Percentiles rank a stretch among this genome's conserved stretches.
phyloP scores from a whole-genome alignment of 305 asterid species.

The Fraxinus greggii region DNA sequence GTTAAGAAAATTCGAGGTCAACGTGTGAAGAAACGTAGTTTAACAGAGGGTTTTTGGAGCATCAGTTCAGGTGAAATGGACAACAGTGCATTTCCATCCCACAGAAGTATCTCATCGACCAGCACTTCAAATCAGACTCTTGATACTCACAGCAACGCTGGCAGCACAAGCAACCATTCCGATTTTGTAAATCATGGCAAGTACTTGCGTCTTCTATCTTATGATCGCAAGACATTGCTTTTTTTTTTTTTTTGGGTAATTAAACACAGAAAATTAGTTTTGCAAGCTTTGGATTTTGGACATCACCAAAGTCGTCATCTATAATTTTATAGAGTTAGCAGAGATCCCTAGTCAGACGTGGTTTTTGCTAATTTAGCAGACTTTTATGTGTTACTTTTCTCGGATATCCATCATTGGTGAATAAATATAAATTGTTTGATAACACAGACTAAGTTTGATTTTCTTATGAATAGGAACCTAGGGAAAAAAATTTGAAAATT shows the following conservation, averaged over 20 bases:
- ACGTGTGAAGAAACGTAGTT: slow-evolving; percentile 49
- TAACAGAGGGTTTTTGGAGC: slow-evolving; percentile 75
- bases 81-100: slow-evolving; percentile 68
- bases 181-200: slow-evolving; percentile 69
- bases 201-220: slow-evolving; percentile 20
- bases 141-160: slow-evolving; percentile 51
- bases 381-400: neutral
- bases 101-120: slow-evolving; percentile 70
- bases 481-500: neutral
- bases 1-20: slow-evolving; percentile 62
- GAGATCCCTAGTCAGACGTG: neutral
- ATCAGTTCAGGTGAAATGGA: slow-evolving; percentile 73
- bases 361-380: neutral
- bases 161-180: slow-evolving; percentile 47
- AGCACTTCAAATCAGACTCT: slow-evolving; percentile 64
- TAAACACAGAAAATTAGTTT: neutral
- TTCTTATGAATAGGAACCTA: neutral
- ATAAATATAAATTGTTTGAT: neutral
- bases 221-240: neutral
- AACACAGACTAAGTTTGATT: neutral
- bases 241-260: neutral
- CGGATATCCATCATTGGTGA: neutral
- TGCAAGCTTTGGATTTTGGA: neutral
- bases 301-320: neutral
- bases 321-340: neutral